Evolutionary conservation across 2,329 filamentous ascomycete species (phyloP).

Genomic region (Colletotrichum camelliae): DNA sequence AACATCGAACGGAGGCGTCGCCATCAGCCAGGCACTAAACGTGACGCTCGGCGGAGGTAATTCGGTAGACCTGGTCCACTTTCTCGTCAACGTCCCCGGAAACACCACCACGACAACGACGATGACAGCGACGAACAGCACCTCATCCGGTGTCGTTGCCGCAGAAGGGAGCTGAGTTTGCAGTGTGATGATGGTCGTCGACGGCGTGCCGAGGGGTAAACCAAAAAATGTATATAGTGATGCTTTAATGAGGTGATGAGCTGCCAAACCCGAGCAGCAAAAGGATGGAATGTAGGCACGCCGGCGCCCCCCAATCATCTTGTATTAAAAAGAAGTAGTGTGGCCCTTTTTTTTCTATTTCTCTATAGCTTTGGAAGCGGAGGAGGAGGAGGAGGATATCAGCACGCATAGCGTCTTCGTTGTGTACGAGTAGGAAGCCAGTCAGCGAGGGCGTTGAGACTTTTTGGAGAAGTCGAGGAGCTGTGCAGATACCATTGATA

Average conservation of each 20-base stretch:
- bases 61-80: slow-evolving; percentile 56
- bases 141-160: slow-evolving; percentile 27
- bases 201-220: slow-evolving; percentile 12
- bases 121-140: not conserved
- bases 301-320: slow-evolving; percentile 25
- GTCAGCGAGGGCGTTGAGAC: slow-evolving; percentile 6
- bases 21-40: slow-evolving; percentile 41
- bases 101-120: not conserved
- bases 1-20: slow-evolving; percentile 33
- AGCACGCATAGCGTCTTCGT: slow-evolving; percentile 13
- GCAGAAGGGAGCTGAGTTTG: slow-evolving; percentile 29
- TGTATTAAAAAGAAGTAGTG: slow-evolving; percentile 28
- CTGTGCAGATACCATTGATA: slow-evolving; percentile 16
- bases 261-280: not conserved
- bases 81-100: slow-evolving; percentile 42
- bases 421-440: not conserved
- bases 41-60: slow-evolving; percentile 49
- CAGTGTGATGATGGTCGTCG: not conserved
- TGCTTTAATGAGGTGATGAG: slow-evolving; percentile 13
- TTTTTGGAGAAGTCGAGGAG: not conserved
- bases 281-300: slow-evolving; percentile 12
- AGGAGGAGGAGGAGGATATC: not conserved
- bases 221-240: slow-evolving; percentile 12
- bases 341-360: not conserved
- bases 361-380: not conserved